Evolutionary conservation across 2,329 filamentous ascomycete species (phyloP), one percentile per base, ranked within the genome.

Genomic region (Didymella exigua): DNA sequence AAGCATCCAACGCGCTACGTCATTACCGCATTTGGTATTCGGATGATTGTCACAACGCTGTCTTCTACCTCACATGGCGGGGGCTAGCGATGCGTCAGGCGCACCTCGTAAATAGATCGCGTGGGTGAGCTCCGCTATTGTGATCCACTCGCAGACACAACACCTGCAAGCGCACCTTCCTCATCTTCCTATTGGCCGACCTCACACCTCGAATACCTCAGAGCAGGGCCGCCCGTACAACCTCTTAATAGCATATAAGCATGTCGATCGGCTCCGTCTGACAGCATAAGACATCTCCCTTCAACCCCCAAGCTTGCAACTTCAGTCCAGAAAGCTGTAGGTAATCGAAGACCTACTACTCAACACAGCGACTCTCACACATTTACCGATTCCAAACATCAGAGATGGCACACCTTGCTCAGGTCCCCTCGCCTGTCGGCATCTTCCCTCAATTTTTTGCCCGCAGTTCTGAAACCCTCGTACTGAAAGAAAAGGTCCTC

Each of bases 401-500:
- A n/a, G n/a, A n/a, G 9, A 66, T 62, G 60, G 51, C 58, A 10
- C 10, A 31, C 27, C 60, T 64, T 24, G 21, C 59, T 0, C 60
- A 59, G 6, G 37, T 61, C 27, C 57, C 64, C 1, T 49, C 65
- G 29, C 56, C 67, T 24, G 62, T 70, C 16, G 71, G 67, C 53
- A 46, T 74, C 18, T 74, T 72, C 60, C 57, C 64, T 0, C 57
- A 61, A 7, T 70, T 69, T 62, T 52, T 71, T 40, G 63, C 63
- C 47, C 66, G 42, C 29, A 42, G 68, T 4, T 65, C 70, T 49
- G 71, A 63, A 53, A 84, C 81, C 2, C 73, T 89, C 6, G 68
- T 84, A 1, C 75, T 89, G 43, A 84, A 81, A 62, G 86, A 89
- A 65, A 86, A 85, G 62, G 77, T 87, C 16, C 69, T 86, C 54